A percentile compares a stretch with the other conserved stretches of the same genome.
Evolutionary conservation across 2,329 filamentous ascomycete genomes (phyloP).

Genomic region (Penicillium sp.): DNA sequence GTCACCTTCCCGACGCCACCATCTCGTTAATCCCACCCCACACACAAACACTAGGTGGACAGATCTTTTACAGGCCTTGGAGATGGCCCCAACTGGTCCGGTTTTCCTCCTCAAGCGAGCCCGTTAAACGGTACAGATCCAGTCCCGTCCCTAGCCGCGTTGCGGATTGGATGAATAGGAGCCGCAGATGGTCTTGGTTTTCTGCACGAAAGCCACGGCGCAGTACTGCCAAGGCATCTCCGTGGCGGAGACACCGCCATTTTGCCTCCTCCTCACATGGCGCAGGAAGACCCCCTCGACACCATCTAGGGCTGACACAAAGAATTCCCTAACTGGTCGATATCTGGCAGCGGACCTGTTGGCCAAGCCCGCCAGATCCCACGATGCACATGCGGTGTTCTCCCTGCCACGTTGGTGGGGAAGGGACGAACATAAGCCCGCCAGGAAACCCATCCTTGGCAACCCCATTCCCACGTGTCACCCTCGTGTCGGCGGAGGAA

Average conservation of each 20-base stretch:
- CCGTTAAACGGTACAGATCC: not conserved
- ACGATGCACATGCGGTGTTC: conserved; percentile 20
- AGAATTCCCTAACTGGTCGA: conserved; percentile 1
- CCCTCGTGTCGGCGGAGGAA: conserved; percentile 8
- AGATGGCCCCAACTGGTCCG: not conserved
- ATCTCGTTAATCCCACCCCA: conserved; percentile 7
- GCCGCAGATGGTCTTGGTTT: conserved; percentile 21
- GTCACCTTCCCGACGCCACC: conserved; percentile 11
- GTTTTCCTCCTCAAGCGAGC: not conserved
- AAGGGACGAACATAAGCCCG: conserved; percentile 7
- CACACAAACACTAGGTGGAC: conserved; percentile 7
- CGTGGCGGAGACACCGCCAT: conserved; percentile 28
- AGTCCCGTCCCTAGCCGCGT: conserved; percentile 6
- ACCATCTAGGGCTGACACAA: conserved; percentile 3
- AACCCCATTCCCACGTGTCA: conserved; percentile 15
- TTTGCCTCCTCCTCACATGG: conserved; percentile 15
- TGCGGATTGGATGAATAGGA: conserved; percentile 13
- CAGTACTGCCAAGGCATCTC: conserved; percentile 22
- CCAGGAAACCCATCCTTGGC: conserved; percentile 18
- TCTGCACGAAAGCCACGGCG: conserved; percentile 22
- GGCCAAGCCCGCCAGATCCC: conserved; percentile 15
- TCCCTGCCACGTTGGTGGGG: conserved; percentile 22
- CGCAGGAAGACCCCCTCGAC: not conserved
- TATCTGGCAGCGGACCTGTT: conserved; percentile 5
- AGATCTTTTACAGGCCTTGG: not conserved